Base-by-base conservation (phyloP, 805 yeast genomes). In the Starmerella sirachaensis region DNA sequence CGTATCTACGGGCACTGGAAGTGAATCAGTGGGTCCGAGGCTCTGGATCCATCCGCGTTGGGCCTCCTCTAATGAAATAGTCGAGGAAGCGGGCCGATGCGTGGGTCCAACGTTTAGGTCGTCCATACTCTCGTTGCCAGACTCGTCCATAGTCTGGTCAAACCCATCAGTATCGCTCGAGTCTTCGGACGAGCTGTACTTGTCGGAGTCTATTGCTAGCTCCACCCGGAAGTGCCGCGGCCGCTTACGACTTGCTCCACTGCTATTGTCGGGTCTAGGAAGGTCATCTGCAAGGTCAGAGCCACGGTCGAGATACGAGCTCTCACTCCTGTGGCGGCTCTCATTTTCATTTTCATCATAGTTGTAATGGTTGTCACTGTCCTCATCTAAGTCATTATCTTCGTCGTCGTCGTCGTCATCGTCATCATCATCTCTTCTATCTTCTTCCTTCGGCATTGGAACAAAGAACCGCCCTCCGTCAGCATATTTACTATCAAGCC, bases 401-500 rank as follows among this genome's bases (percentile, higher is more conserved):
- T 35, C 36, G n/a, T 34, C 38, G 18, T 40, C 43, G 12, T 25
- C 35, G 1, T 18, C 37, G 7, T 19, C 32, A 11, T 30, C 28
- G 9, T 31, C 27, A 5, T 8, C 35, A 17, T 24, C 35, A 32
- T 16, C 8, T 33, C 47, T n/a, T 40, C 49, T 12, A 39, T 50
- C 18, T 42, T 50, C 11, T 37, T 4, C 33, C 41, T 5, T 29
- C 41, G n/a, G 45, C 36, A 11, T 53, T 40, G 32, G 47, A 11
- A 80, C 82, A 53, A 76, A 85, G 54, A 81, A 88, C 52, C 86
- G 80, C 2, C 98, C 98, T 5, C 98, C 98, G 46, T 69, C 69
- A 10, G 78, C 77, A 51, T 88, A 88, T 52, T 88, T 88, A 40
- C 80, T 74, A 54, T 88, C 97, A 27, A 88, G 76, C 41, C 71